Conservation (phyloP, 1,284 basidiomycete genomes). For the Boletus mariae region DNA sequence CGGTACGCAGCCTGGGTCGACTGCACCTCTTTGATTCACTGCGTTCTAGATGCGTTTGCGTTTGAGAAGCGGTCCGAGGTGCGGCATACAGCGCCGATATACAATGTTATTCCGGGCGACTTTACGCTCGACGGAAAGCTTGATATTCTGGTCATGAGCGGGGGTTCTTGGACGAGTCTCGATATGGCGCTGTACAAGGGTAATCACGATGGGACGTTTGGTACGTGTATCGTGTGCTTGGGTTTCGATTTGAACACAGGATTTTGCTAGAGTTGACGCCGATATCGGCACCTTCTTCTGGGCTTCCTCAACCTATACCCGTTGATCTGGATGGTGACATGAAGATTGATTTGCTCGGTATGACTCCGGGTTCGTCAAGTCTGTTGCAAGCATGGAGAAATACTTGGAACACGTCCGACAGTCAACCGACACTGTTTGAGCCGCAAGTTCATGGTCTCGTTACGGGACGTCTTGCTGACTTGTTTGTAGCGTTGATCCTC, state of each 20-base stretch:
- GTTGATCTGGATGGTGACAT: constrained; percentile 87
- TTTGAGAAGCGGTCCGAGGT: constrained; percentile 58
- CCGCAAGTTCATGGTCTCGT: constrained; percentile 41
- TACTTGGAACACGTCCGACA: constrained; percentile 60
- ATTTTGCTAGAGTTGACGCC: constrained; percentile 31
- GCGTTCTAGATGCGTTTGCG: constrained; percentile 50
- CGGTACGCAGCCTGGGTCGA: constrained; percentile 40
- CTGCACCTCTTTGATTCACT: neutral
- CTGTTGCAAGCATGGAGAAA: constrained; percentile 74
- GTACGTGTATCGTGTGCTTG: constrained; percentile 41
- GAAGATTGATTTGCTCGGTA: constrained; percentile 84
- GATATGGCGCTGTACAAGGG: constrained; percentile 71
- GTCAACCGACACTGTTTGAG: constrained; percentile 52
- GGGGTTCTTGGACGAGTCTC: constrained; percentile 48
- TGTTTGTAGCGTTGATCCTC: constrained; percentile 48
- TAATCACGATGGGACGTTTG: constrained; percentile 59
- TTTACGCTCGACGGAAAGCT: constrained; percentile 90
- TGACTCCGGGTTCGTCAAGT: constrained; percentile 39
- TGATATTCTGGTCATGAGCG: constrained; percentile 86
- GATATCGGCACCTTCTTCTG: constrained; percentile 60
- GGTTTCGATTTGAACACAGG: neutral
- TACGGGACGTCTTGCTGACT: constrained; percentile 10
- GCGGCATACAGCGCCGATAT: constrained; percentile 51
- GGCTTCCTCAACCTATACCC: constrained; percentile 76
- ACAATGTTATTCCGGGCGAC: constrained; percentile 89